These are phyloP conservation scores for Anisodus tanguticus DNA, from an alignment of 257 asterid species.

Conservation along the genomic window DNA sequence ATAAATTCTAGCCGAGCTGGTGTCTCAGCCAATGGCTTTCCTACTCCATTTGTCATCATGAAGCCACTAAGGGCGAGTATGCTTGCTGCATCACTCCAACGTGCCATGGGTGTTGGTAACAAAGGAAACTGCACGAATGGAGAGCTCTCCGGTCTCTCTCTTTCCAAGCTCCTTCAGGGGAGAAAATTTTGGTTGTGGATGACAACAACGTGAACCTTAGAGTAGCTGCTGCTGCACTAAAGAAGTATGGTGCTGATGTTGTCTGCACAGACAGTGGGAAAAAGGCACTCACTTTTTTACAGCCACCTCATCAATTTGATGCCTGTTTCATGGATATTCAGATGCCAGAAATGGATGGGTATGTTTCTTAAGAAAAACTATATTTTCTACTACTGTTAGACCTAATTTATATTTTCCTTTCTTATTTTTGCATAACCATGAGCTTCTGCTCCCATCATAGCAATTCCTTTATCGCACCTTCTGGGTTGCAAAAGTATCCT, in stretches of 20 bases:
- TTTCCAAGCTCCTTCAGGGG: constrained; percentile 73
- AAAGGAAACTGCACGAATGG: constrained; percentile 55
- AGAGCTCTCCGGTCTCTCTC: constrained; percentile 52
- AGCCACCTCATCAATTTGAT: constrained; percentile 86
- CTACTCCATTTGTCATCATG: constrained; percentile 53
- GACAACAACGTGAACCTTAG: constrained; percentile 89
- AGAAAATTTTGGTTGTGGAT: constrained; percentile 83
- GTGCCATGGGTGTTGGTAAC: constrained; percentile 70
- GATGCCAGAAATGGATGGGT: constrained; percentile 99
- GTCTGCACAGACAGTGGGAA: constrained; percentile 75
- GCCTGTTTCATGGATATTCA: constrained; percentile 99
- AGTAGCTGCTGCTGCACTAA: constrained; percentile 86
- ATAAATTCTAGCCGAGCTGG: constrained; percentile 40
- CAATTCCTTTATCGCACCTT: background rate
- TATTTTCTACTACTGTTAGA: background rate
- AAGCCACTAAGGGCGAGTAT: constrained; percentile 87
- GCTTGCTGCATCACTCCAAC: constrained; percentile 84
- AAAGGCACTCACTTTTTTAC: constrained; percentile 62
- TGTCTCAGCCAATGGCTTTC: constrained; percentile 38
- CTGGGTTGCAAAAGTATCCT: background rate
- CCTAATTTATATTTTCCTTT: background rate
- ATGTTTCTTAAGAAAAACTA: constrained; percentile 28
- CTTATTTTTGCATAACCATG: background rate
- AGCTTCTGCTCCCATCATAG: constrained; percentile 13
- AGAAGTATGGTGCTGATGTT: constrained; percentile 93